These are phyloP conservation scores for Lichtheimia corymbifera DNA, from an alignment of 371 early-diverging fungal genomes.

Conservation along the genomic window DNA sequence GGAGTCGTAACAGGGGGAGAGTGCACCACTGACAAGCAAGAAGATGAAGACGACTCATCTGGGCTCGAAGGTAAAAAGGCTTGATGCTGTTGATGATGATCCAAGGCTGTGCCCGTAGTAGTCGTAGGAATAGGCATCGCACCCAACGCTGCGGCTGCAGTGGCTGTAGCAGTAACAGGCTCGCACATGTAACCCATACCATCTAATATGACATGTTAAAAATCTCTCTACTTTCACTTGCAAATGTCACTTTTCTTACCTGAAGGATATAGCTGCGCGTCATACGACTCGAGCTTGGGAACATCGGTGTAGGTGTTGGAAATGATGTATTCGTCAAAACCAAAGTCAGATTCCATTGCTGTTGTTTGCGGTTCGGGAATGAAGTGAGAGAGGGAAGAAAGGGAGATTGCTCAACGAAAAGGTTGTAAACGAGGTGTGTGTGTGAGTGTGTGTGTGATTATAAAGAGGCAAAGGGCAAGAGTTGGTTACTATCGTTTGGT, in stretches of 20 bases:
- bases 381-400: background rate
- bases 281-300: slow-evolving; percentile 40
- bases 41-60: slow-evolving; percentile 3
- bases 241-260: slow-evolving; percentile 18
- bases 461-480: background rate
- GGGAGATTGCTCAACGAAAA: background rate
- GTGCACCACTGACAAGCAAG: background rate
- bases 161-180: background rate
- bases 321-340: slow-evolving; percentile 55
- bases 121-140: background rate
- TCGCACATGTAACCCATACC: slow-evolving; percentile 16
- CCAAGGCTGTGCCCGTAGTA: slow-evolving; percentile 4
- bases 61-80: slow-evolving; percentile 14
- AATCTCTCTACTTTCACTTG: background rate
- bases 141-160: background rate
- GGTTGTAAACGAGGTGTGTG: background rate
- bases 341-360: slow-evolving; percentile 25
- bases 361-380: background rate
- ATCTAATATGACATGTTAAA: background rate
- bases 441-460: background rate
- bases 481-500: background rate
- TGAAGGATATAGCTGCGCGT: slow-evolving; percentile 43
- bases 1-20: slow-evolving; percentile 32
- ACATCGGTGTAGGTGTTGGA: slow-evolving; percentile 36
- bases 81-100: slow-evolving; percentile 10